Percentiles rank a stretch among this genome's conserved stretches.
Conservation (phyloP, 139 green algal genomes). For the Astrephomene gubernaculifera region DNA sequence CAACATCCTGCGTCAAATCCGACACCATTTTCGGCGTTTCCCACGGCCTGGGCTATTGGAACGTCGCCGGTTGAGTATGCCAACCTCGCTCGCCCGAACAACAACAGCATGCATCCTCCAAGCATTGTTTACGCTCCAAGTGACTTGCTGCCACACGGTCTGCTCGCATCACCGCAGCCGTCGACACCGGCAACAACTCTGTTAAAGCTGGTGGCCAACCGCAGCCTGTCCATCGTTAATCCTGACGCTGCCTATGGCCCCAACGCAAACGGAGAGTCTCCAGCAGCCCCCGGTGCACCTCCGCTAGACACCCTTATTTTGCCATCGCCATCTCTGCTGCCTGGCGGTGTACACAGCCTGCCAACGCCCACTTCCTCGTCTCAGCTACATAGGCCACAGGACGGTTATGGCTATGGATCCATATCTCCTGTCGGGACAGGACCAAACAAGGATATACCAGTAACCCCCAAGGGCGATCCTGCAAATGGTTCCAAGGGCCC, state of each 20-base stretch:
- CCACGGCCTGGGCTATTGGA: slow-evolving; percentile 7
- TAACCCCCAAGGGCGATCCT: neutral
- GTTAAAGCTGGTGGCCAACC: slow-evolving; percentile 5
- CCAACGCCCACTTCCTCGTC: slow-evolving; percentile 27
- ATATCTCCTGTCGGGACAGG: neutral
- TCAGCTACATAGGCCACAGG: neutral
- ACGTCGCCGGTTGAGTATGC: neutral
- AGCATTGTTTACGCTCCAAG: neutral
- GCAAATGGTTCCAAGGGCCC: neutral
- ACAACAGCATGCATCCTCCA: neutral
- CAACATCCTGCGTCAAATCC: slow-evolving; percentile 9
- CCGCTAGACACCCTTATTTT: slow-evolving; percentile 14
- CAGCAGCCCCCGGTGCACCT: neutral
- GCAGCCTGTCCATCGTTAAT: neutral
- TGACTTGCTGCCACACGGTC: slow-evolving; percentile 27
- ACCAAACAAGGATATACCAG: neutral
- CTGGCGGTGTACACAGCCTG: slow-evolving; percentile 36
- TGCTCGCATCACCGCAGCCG: slow-evolving; percentile 25
- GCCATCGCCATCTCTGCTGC: slow-evolving; percentile 31
- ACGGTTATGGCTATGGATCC: neutral
- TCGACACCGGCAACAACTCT: neutral
- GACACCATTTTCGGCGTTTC: slow-evolving; percentile 8
- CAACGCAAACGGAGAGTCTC: neutral
- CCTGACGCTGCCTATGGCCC: neutral
- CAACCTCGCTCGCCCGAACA: neutral